Conservation (phyloP, 257 asterid species). For the Penstemon barbatus region DNA sequence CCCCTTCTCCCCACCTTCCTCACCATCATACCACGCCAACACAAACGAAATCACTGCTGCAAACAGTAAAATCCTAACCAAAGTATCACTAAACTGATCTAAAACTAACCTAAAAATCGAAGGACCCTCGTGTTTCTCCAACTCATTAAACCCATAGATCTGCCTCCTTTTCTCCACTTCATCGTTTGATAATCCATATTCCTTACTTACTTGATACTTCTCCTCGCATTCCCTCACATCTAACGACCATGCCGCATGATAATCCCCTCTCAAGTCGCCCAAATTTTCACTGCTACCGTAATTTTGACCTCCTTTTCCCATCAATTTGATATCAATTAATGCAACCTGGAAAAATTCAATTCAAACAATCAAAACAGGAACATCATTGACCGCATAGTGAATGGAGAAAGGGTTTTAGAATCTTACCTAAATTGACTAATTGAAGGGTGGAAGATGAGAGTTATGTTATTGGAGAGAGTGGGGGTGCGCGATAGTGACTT, state of each 20-base stretch:
- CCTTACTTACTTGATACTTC: slow-evolving; percentile 55
- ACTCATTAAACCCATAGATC: slow-evolving; percentile 82
- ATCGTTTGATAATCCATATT: slow-evolving; percentile 56
- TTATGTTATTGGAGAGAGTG: no score
- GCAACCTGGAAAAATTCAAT: slow-evolving; percentile 18
- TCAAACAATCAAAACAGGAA: neutral
- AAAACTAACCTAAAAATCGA: slow-evolving; percentile 73
- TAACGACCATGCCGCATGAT: slow-evolving; percentile 69
- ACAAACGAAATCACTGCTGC: slow-evolving; percentile 97
- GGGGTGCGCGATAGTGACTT: no score
- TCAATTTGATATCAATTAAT: slow-evolving; percentile 28
- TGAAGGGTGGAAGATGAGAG: no score
- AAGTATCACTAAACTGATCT: slow-evolving; percentile 92
- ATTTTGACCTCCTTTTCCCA: slow-evolving; percentile 90
- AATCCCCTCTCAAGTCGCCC: slow-evolving; percentile 38
- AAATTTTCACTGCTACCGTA: slow-evolving; percentile 51
- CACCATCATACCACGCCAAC: slow-evolving; percentile 89
- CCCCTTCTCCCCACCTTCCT: slow-evolving; percentile 85
- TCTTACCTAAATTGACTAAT: no score
- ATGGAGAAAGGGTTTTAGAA: no score
- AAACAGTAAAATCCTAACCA: slow-evolving; percentile 83
- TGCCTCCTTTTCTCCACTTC: slow-evolving; percentile 73
- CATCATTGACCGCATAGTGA: neutral
- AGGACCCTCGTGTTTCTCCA: slow-evolving; percentile 97
- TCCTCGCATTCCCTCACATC: slow-evolving; percentile 85